Evolutionary conservation across 192 early-diverging fungal species (phyloP), one percentile per base, ranked within the genome.

Genomic region (Backusella psychrophila): DNA sequence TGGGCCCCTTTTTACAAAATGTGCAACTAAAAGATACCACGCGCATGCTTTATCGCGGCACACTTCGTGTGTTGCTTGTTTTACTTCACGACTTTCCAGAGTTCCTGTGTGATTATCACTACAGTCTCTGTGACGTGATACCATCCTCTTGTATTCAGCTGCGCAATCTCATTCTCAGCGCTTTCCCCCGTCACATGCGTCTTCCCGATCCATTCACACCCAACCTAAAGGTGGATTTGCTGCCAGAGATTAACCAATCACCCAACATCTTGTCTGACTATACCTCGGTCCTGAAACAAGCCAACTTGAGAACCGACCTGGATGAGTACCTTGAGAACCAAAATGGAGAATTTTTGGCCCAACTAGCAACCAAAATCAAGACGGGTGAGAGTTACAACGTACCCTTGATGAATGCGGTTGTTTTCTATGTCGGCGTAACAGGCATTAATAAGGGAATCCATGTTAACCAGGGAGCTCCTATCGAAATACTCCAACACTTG

Each of bases 41-140:
- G 23, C 92, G 95, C 52, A 81, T 94, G 66, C 88, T 98, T 33
- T 99, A 99, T 87, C 89, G 89, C 71, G 96, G 95, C 15, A 93
- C 94, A 8, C 87, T 99, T 19, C 90, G 97, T 33, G 92, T 99
- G 26, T 80, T 99, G 34, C 85, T 99, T 33, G 93, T 99, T 9
- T 81, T 99, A 11, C 82, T 98, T 73, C 97, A 98, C 80, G 98
- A 99, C 80, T 98, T 96, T 80, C 98, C 98, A 17, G 98, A 99
- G 84, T 99, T 98, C 83, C 85, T 99, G 71, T 93, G 95, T 75
- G 93, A 92, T 75, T 94, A 97, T 75, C 94, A 96, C 78, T 94
- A 96, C 71, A 91, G 90, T 56, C 91, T 99, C 78, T 94, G 95
- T 77, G 93, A 98, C 83, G 91, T 94, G 19, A 96, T 99, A 53